Evolutionary conservation across 805 yeast genomes (phyloP).

Genomic region (Lipomyces lipofer): DNA sequence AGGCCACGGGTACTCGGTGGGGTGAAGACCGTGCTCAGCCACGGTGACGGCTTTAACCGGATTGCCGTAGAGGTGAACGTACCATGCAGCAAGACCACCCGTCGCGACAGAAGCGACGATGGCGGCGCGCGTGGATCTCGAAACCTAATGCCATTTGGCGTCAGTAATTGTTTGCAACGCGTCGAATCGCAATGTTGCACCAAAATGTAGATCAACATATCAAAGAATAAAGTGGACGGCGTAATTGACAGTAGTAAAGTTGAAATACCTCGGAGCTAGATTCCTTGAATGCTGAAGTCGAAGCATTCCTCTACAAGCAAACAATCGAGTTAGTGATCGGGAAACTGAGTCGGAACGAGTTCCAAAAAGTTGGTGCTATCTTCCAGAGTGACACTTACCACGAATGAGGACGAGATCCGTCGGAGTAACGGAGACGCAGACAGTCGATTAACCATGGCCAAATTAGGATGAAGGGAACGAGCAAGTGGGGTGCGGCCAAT

Average conservation of each 20-base stretch:
- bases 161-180: not conserved
- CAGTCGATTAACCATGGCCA: slow-evolving; percentile 28
- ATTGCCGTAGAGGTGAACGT: slow-evolving; percentile 78
- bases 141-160: slow-evolving; percentile 5
- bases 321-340: too few species aligned
- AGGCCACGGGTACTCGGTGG: slow-evolving; percentile 91
- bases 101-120: slow-evolving; percentile 59
- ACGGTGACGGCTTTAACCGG: slow-evolving; percentile 76
- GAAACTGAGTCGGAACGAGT: too few species aligned
- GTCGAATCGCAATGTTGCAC: not conserved
- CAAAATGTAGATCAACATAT: not conserved
- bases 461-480: too few species aligned
- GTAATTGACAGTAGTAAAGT: not conserved
- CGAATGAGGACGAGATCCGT: slow-evolving; percentile 21
- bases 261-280: slow-evolving; percentile 13
- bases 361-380: too few species aligned
- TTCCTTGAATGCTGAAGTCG: slow-evolving; percentile 11
- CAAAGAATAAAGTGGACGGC: not conserved
- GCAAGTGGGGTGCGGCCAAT: too few species aligned
- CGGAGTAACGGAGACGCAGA: slow-evolving; percentile 22
- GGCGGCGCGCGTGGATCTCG: slow-evolving; percentile 22
- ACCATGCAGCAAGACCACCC: slow-evolving; percentile 78
- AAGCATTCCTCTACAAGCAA: slow-evolving; percentile 7
- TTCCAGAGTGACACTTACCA: slow-evolving; percentile 14
- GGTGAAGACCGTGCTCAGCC: slow-evolving; percentile 98